These are phyloP conservation scores for Pisolithus orientalis DNA, from an alignment of 768 basidiomycete species.

Conservation along the genomic window DNA sequence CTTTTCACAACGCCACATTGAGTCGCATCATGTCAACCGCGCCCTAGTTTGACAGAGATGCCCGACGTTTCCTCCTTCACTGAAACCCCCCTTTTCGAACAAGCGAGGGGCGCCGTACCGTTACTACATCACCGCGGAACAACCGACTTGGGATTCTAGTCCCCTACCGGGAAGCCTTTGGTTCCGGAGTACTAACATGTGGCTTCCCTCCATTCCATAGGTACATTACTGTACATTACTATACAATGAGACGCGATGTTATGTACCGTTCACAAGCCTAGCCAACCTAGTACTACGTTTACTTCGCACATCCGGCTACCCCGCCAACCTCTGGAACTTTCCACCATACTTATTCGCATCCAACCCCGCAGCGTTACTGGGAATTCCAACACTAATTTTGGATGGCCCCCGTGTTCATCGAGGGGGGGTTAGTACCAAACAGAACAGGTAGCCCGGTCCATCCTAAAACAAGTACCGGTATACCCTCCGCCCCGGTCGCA, in stretches of 20 bases:
- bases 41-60: too few species aligned
- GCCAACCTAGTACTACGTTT: neutral
- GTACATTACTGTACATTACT: neutral
- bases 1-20: too few species aligned
- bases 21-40: too few species aligned
- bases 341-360: neutral
- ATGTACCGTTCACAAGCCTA: neutral
- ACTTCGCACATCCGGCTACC: neutral
- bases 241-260: neutral
- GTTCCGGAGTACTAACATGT: neutral
- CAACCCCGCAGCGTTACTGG: neutral
- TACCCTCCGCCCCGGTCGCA: conserved; percentile 27
- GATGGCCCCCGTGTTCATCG: neutral
- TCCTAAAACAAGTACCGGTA: neutral
- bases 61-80: too few species aligned
- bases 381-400: neutral
- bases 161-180: neutral
- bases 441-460: neutral
- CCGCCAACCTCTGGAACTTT: neutral
- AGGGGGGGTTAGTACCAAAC: neutral
- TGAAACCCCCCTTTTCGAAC: too few species aligned
- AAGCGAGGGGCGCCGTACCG: neutral
- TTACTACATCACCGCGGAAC: neutral
- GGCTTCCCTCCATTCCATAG: neutral
- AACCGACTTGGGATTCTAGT: neutral